Evolutionary conservation across 345 rosid species (phyloP).

Genomic region (Eucalyptus urophylla): DNA sequence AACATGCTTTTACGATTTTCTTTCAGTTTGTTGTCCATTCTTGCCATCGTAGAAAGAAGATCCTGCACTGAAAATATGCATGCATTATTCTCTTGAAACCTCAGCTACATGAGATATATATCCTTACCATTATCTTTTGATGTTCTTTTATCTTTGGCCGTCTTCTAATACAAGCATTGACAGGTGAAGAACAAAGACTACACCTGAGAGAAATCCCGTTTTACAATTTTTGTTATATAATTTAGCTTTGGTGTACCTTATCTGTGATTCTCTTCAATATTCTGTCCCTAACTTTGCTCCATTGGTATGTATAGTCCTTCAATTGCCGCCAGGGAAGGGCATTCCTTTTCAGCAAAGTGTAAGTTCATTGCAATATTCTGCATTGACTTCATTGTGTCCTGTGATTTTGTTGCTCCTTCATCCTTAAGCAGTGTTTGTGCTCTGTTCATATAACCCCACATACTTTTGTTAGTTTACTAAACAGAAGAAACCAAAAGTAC

Average conservation of each 20-base stretch:
- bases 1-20: not conserved
- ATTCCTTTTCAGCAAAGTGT: conserved; percentile 31
- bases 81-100: not conserved
- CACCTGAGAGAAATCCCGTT: not conserved
- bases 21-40: not conserved
- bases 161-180: not conserved
- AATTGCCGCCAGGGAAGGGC: conserved; percentile 31
- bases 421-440: not conserved
- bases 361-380: conserved; percentile 1
- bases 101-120: not conserved
- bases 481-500: not conserved
- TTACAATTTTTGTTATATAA: not conserved
- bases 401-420: not conserved
- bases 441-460: not conserved
- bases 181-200: not conserved
- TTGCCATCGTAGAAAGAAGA: not conserved
- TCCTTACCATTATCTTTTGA: not conserved
- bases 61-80: not conserved
- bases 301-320: conserved; percentile 3
- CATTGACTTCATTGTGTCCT: not conserved
- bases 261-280: not conserved
- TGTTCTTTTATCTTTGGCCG: not conserved
- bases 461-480: not conserved
- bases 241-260: not conserved
- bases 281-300: not conserved